These are phyloP conservation scores for Sphagnum contortum DNA, from an alignment of 225 moss, liverwort and hornwort genomes.

Conservation along the genomic window DNA sequence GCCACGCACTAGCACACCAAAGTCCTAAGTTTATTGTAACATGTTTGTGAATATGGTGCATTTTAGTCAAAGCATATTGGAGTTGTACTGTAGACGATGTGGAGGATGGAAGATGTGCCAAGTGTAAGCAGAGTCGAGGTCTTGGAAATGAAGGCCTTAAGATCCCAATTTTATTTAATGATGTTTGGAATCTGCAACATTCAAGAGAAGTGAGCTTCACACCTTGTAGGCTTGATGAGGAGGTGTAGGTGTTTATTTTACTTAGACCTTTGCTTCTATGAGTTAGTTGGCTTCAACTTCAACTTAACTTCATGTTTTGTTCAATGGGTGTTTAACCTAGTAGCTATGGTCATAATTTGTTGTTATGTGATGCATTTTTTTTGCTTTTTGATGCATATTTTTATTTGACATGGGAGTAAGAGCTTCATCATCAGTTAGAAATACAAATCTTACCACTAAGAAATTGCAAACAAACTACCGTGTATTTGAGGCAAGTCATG, in stretches of 20 bases:
- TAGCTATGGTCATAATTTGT: not conserved
- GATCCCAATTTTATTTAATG: slow-evolving; percentile 84
- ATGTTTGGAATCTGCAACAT: slow-evolving; percentile 83
- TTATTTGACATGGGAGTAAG: slow-evolving; percentile 22
- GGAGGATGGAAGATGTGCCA: slow-evolving; percentile 34
- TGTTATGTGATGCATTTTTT: not conserved
- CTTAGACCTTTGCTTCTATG: not conserved
- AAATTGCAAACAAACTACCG: slow-evolving; percentile 78
- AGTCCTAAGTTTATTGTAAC: no score
- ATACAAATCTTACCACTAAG: slow-evolving; percentile 60
- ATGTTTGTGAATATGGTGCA: not conserved
- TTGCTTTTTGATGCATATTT: not conserved
- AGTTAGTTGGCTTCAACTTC: not conserved
- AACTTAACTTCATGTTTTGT: not conserved
- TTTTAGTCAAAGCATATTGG: not conserved
- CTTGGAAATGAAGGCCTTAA: slow-evolving; percentile 47
- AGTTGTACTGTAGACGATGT: slow-evolving; percentile 28
- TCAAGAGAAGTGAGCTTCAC: slow-evolving; percentile 61
- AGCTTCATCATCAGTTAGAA: slow-evolving; percentile 77
- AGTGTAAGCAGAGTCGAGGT: slow-evolving; percentile 73
- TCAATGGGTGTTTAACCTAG: not conserved
- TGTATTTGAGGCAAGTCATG: slow-evolving; percentile 66
- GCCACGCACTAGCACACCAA: no score
- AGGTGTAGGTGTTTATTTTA: not conserved
- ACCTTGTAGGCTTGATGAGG: not conserved